Evolutionary conservation across 768 basidiomycete species (phyloP).

Genomic region (Kwoniella bestiolae): DNA sequence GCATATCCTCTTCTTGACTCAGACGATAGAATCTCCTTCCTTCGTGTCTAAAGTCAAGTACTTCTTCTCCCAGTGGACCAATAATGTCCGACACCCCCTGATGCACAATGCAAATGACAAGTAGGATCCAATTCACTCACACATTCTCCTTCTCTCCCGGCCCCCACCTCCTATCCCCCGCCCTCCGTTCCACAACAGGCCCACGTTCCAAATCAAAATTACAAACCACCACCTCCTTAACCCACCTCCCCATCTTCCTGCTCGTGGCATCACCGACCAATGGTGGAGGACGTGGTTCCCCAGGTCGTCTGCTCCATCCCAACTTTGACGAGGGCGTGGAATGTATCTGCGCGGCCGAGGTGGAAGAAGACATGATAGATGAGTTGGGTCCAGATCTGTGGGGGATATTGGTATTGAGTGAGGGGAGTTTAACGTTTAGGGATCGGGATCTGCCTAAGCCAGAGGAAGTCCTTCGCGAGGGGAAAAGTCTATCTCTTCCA

Average conservation of each 20-base stretch:
- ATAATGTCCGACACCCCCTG: background rate
- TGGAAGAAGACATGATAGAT: background rate
- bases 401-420: conserved; percentile 3
- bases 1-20: too few species aligned
- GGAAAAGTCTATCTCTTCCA: background rate
- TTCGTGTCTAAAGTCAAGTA: too few species aligned
- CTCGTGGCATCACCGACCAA: conserved; percentile 25
- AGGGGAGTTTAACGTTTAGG: conserved; percentile 31
- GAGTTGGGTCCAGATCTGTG: conserved; percentile 4
- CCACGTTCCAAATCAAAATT: conserved; percentile 89
- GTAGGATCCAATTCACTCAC: conserved; percentile 61
- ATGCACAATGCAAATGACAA: background rate
- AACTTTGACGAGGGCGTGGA: conserved; percentile 24
- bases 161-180: conserved; percentile 69
- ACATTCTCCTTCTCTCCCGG: conserved; percentile 79
- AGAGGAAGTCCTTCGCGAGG: conserved; percentile 15
- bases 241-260: conserved; percentile 50
- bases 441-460: conserved; percentile 27
- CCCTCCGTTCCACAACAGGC: conserved; percentile 73
- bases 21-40: too few species aligned
- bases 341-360: background rate
- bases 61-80: too few species aligned
- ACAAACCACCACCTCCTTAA: conserved; percentile 57
- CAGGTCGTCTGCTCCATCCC: conserved; percentile 43
- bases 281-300: conserved; percentile 49